Percentiles rank a stretch among this genome's conserved stretches.
phyloP scores from a whole-genome alignment of 768 basidiomycete genomes.

The Lentinula sp. region DNA sequence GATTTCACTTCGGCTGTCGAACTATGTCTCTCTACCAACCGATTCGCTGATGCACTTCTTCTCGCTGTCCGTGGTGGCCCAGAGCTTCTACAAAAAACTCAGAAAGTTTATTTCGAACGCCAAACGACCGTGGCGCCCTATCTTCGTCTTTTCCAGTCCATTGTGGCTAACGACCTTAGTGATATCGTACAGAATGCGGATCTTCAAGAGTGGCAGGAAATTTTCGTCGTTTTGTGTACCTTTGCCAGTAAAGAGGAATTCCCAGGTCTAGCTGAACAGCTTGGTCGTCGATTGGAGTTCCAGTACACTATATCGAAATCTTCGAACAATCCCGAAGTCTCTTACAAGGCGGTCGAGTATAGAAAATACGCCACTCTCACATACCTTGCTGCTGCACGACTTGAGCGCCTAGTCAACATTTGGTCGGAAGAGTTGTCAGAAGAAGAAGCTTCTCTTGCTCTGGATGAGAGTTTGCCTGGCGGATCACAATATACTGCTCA shows the following conservation, averaged over 20 bases:
- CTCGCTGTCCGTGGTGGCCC: slow-evolving; percentile 88
- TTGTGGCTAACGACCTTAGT: slow-evolving; percentile 85
- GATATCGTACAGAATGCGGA: slow-evolving; percentile 98
- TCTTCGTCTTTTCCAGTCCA: slow-evolving; percentile 89
- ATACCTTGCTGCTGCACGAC: slow-evolving; percentile 83
- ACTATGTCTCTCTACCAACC: slow-evolving; percentile 80
- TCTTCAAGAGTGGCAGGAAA: slow-evolving; percentile 90
- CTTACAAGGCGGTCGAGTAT: slow-evolving; percentile 40
- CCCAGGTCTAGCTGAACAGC: slow-evolving; percentile 79
- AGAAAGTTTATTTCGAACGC: slow-evolving; percentile 89
- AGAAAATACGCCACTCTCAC: slow-evolving; percentile 89
- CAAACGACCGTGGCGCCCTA: slow-evolving; percentile 75
- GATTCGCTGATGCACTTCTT: slow-evolving; percentile 92
- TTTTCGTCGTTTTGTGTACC: slow-evolving; percentile 94
- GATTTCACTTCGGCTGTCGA: slow-evolving; percentile 92
- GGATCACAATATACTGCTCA: slow-evolving; percentile 72
- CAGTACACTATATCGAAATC: slow-evolving; percentile 56
- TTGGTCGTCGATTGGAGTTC: slow-evolving; percentile 87
- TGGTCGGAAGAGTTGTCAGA: slow-evolving; percentile 89
- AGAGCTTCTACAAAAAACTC: slow-evolving; percentile 80
- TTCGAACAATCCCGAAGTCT: slow-evolving; percentile 38
- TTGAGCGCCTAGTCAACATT: slow-evolving; percentile 85
- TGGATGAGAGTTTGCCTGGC: slow-evolving; percentile 30
- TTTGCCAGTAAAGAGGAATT: slow-evolving; percentile 88
- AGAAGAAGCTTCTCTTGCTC: slow-evolving; percentile 59